These are phyloP conservation scores for Ophidiomyces ophidiicola DNA, from an alignment of 2,329 filamentous ascomycete genomes.

Conservation along the genomic window DNA sequence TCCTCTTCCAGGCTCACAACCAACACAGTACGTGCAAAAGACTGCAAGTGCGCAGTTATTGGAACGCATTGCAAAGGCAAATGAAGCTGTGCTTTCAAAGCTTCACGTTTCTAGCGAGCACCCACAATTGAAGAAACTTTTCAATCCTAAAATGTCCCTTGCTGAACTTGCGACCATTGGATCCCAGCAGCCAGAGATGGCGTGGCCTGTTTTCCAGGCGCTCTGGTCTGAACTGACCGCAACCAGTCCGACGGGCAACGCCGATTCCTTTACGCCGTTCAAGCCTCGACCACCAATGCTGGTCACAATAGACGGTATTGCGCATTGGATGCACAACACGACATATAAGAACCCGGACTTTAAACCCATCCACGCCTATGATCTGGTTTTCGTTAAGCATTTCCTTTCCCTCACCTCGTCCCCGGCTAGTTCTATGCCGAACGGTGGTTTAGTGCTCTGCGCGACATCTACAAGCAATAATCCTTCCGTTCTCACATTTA, in stretches of 20 bases:
- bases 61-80: constrained; percentile 58
- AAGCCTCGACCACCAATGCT: constrained; percentile 51
- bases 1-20: constrained; percentile 46
- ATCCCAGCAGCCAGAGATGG: constrained; percentile 60
- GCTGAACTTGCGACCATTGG: constrained; percentile 56
- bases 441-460: constrained; percentile 69
- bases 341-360: constrained; percentile 62
- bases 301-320: constrained; percentile 64
- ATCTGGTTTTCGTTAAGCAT: constrained; percentile 61
- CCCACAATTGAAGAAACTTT: constrained; percentile 47
- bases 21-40: constrained; percentile 60
- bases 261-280: constrained; percentile 32
- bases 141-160: constrained; percentile 50
- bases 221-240: constrained; percentile 67
- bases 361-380: constrained; percentile 70
- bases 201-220: constrained; percentile 69
- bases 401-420: constrained; percentile 57
- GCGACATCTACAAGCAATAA: constrained; percentile 62
- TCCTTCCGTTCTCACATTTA: constrained; percentile 52
- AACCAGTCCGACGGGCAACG: constrained; percentile 33
- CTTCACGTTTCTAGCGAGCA: constrained; percentile 43
- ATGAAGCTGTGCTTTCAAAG: constrained; percentile 49
- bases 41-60: constrained; percentile 65
- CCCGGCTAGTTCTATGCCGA: constrained; percentile 38
- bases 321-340: constrained; percentile 67